Evolutionary conservation across 345 rosid species (phyloP).

Genomic region (Lepidium aucheri): DNA sequence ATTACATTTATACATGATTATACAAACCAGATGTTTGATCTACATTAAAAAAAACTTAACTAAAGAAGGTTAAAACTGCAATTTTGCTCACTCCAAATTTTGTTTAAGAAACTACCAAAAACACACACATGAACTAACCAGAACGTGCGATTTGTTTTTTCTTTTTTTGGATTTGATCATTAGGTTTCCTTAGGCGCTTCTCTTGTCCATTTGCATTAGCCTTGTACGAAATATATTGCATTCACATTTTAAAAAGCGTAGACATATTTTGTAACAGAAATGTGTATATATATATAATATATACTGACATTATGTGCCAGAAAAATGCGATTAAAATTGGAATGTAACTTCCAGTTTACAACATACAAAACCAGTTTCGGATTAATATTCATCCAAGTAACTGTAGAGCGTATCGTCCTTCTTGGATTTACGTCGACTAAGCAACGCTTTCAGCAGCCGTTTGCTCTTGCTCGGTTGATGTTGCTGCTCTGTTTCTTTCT

Average conservation of each 20-base stretch:
- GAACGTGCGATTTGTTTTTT: too few species aligned
- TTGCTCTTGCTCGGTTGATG: constrained; percentile 81
- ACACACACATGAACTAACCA: too few species aligned
- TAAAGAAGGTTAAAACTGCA: too few species aligned
- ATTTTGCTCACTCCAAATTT: too few species aligned
- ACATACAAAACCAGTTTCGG: constrained; percentile 6
- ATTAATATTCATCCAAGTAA: constrained; percentile 80
- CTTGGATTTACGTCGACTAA: constrained; percentile 87
- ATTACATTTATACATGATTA: too few species aligned
- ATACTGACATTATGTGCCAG: neutral
- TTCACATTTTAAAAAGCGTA: neutral
- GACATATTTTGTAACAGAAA: neutral
- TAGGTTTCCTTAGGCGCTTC: too few species aligned
- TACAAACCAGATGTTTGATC: too few species aligned
- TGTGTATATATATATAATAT: neutral
- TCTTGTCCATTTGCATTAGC: too few species aligned
- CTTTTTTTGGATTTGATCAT: too few species aligned
- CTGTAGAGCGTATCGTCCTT: constrained; percentile 80
- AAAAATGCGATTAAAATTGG: neutral
- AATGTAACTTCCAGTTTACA: neutral
- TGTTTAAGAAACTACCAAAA: too few species aligned
- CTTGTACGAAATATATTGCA: neutral
- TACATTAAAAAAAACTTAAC: too few species aligned
- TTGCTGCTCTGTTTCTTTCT: constrained; percentile 41
- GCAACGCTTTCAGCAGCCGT: constrained; percentile 78